A percentile compares a stretch with the other conserved stretches of the same genome.
phyloP scores from a whole-genome alignment of 2,329 filamentous ascomycete species.

The Achaetomium macrosporum region DNA sequence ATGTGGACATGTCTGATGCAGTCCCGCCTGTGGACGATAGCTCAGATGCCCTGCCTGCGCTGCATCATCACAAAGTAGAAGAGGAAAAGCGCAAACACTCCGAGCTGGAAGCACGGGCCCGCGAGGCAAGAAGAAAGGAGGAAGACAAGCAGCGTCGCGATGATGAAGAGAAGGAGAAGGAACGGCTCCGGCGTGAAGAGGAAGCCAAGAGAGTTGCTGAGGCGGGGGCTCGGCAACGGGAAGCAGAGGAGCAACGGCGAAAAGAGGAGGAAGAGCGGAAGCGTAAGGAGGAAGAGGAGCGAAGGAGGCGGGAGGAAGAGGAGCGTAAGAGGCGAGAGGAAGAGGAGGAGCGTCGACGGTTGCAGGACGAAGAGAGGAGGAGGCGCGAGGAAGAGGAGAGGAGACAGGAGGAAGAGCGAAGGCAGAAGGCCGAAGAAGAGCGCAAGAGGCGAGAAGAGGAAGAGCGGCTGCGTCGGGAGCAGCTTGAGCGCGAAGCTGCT shows the following conservation, averaged over 20 bases:
- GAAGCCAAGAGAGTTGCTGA: constrained; percentile 20
- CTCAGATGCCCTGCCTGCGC: constrained; percentile 23
- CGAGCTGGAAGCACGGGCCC: constrained; percentile 29
- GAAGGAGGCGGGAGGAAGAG: constrained; percentile 26
- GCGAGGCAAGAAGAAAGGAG: constrained; percentile 23
- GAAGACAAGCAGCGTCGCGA: constrained; percentile 25
- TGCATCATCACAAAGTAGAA: constrained; percentile 31
- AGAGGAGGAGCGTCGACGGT: constrained; percentile 30
- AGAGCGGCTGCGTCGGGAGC: constrained; percentile 26
- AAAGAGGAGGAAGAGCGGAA: constrained; percentile 31
- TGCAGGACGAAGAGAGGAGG: constrained; percentile 27
- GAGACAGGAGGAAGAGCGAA: constrained; percentile 27
- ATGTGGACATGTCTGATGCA: constrained; percentile 51
- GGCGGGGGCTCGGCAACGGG: constrained; percentile 21
- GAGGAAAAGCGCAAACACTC: constrained; percentile 30
- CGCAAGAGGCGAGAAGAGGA: constrained; percentile 32
- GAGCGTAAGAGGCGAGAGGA: constrained; percentile 26
- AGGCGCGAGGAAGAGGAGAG: constrained; percentile 28
- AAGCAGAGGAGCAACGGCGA: constrained; percentile 27
- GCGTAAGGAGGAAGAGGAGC: constrained; percentile 31
- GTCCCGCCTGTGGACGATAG: constrained; percentile 25
- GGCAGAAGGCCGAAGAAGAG: constrained; percentile 28
- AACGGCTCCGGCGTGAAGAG: constrained; percentile 27
- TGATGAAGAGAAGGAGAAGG: constrained; percentile 25
- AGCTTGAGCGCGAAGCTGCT: constrained; percentile 30